Base-by-base conservation (phyloP, 129 eudicot genomes). In the Ambrosia artemisiifolia region DNA sequence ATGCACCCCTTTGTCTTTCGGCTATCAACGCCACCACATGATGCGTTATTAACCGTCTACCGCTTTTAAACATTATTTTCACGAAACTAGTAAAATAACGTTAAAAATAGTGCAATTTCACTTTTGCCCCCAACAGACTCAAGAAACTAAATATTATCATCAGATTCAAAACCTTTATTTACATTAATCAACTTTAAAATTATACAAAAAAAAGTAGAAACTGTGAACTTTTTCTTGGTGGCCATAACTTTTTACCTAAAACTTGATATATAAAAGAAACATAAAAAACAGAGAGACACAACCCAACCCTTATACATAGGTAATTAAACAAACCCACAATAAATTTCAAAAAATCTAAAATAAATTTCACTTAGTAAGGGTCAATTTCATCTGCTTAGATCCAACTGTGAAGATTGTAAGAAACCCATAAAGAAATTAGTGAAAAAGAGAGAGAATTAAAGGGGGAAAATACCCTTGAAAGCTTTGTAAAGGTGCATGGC, bases 401-500 rank as follows among this genome's bases (percentile, higher is more conserved):
- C 28, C 28, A 24, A 24, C 28, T 24, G 28, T 1, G 34, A 38
- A n/a, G n/a, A n/a, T n/a, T n/a, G n/a, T n/a, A n/a, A n/a, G n/a
- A n/a, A n/a, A n/a, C n/a, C n/a, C n/a, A n/a, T n/a, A n/a, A n/a
- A n/a, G n/a, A 20, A 65, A 67, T 65, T 65, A 59, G 17, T 11
- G 3, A 30, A 10, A 17, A 8, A 46, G 13, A 9, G 4, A 46
- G 32, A 35, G 35, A 47, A 73, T 34, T 56, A 3, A 63, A 51
- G 53, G 7, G 63, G 8, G 49, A 48, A 43, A 33, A 20, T 67
- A 92, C 98, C 98, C 81, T 92, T 89, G 30, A 92, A 92, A 80
- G 98, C 95, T 11, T 70, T 70, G 83, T 89, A 70, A 34, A 92
- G 80, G 16, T 76, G 81, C 77, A 73, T 67, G 61, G 96, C 98